These are phyloP conservation scores for Fraxinus cuspidata DNA, from an alignment of 257 asterid genomes.

Conservation along the genomic window DNA sequence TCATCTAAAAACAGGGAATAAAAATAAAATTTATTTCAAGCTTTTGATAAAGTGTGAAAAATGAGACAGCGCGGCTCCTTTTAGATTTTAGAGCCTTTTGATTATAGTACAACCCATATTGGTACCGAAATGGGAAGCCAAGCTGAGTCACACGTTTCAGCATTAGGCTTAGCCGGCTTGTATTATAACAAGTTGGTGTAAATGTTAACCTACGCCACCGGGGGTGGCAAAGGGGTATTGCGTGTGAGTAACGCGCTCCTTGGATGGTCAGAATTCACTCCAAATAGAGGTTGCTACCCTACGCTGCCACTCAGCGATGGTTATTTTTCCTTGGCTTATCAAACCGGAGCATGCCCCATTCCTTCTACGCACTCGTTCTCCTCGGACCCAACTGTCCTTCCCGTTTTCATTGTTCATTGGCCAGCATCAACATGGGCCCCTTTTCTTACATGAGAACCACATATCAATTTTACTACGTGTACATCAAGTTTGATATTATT, in stretches of 20 bases:
- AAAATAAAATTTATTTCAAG: neutral
- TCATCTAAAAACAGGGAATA: no score
- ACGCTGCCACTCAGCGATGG: neutral
- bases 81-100: constrained; percentile 16
- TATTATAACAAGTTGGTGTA: constrained; percentile 14
- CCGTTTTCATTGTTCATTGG: neutral
- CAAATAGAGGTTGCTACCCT: constrained; percentile 7
- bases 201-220: constrained; percentile 26
- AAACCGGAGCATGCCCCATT: no score
- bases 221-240: constrained; percentile 34
- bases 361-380: constrained; percentile 15
- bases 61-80: constrained; percentile 38
- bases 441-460: no score
- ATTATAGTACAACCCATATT: neutral
- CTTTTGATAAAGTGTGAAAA: constrained; percentile 36
- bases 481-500: no score
- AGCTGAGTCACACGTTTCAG: constrained; percentile 11
- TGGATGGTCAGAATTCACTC: constrained; percentile 36
- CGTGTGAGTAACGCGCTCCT: constrained; percentile 43
- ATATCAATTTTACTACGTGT: no score
- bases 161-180: constrained; percentile 23
- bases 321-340: no score
- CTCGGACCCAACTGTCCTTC: constrained; percentile 5
- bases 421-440: constrained; percentile 11
- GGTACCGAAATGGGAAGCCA: neutral